Evolutionary conservation across 805 yeast genomes (phyloP), one percentile per base, ranked within the genome.

Genomic region (Saturnispora sanitii): DNA sequence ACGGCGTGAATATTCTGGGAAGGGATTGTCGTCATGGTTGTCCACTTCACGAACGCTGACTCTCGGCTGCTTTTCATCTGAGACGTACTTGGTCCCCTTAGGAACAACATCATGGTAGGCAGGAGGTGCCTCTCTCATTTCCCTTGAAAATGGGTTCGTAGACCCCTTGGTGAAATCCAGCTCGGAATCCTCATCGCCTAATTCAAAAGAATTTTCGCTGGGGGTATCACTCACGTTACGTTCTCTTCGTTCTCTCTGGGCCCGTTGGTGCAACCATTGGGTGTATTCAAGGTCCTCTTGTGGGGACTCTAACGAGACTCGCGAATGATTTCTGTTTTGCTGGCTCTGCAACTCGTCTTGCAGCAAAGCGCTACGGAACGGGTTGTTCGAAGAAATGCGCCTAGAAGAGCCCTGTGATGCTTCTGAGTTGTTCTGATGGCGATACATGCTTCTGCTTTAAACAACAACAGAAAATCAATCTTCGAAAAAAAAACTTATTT

Each of bases 91-190:
- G 4, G 28, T 12, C n/a, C n/a, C n/a, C 13, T 63, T 57, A n/a
- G 76, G 76, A 2, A 84, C 77, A 17, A 70, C 81, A 49, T 79
- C 87, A 48, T 78, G 83, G 52, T 80, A 79, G 0, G 85, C 67
- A 5, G 88, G 86, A 6, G 85, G 84, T 15, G 53, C 40, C 29
- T 25, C 25, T 12, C 8, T 15, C 13, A 19, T n/a, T 26, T 25
- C 16, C 17, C 34, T 39, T 6, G 48, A 25, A 25, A 47, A 47
- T 1, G 49, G 49, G 19, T 47, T 47, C 16, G 35, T 25, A 4
- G 49, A 42, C 4, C 35, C 25, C 6, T 9, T 7, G 13, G 22
- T 19, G 35, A 44, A 42, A 20, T 40, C 46, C 26, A 32, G 22
- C 20, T 51, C n/a, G n/a, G n/a, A n/a, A n/a, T n/a, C n/a, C n/a